Evolutionary conservation across 2,329 filamentous ascomycete genomes (phyloP), one percentile per base, ranked within the genome.

Genomic region (Fusarium sp.): DNA sequence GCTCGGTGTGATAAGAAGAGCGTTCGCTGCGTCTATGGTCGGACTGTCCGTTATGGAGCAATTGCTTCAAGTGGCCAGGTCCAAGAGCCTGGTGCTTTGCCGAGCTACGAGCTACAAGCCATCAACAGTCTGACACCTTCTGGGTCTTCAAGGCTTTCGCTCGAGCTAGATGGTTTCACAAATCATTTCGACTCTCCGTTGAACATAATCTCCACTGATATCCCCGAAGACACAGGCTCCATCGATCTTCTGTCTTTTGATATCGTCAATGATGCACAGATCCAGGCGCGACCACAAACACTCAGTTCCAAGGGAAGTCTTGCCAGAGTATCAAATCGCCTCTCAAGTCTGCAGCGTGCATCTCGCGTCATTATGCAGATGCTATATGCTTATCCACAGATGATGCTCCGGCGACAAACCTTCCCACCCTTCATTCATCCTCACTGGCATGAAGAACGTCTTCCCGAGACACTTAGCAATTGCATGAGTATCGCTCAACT

Each of bases 381-480:
- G 2, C 48, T 76, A 2, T 66, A 73, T 20, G 65, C 74, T 1
- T 77, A 74, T 32, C 76, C 76, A 0, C 72, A 66, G 10, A 75
- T 75, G 75, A 77, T 77, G 76, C 64, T 73, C 9, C 66, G 73
- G 8, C 72, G 72, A 2, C 68, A 74, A 8, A 76, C 63, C 1
- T 71, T 77, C 30, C 76, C 76, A 3, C 76, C 76, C 0, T 77
- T 77, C 7, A 72, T 77, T 15, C 74, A 77, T 21, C 66, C 70
- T 0, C 61, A 74, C 2, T 75, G 72, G 71, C 65, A 75, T 12
- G n/a, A 45, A 3, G 9, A 56, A 5, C 24, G 17, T 1, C 56
- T 75, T 0, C 72, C 73, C 0, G 67, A 74, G 2, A 63, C 44
- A 6, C 14, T 77, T 2, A 67, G 67, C 0, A 75, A 54, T 3